These are phyloP conservation scores for Cladophialophora chaetospira DNA, from an alignment of 2,329 filamentous ascomycete genomes.

Conservation along the genomic window DNA sequence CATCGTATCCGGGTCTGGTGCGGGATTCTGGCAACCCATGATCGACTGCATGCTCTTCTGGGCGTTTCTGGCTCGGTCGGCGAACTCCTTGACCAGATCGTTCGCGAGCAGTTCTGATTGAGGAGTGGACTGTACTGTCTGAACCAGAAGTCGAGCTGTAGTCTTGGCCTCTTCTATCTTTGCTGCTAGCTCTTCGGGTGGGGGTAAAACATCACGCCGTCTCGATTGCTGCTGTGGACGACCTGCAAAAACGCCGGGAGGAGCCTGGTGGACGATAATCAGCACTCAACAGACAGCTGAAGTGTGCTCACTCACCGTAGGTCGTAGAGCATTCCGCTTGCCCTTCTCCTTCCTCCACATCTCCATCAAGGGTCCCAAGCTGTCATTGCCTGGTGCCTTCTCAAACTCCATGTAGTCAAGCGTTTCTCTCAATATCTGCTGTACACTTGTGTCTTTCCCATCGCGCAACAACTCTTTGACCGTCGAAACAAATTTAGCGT, in stretches of 20 bases:
- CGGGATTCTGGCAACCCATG: slow-evolving; percentile 75
- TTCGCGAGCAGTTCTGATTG: slow-evolving; percentile 73
- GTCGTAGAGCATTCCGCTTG: slow-evolving; percentile 52
- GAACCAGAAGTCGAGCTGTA: slow-evolving; percentile 86
- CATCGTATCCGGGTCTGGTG: slow-evolving; percentile 91
- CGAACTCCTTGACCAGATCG: slow-evolving; percentile 91
- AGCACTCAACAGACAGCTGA: slow-evolving; percentile 8
- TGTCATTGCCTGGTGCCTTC: slow-evolving; percentile 70
- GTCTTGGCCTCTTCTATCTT: slow-evolving; percentile 88
- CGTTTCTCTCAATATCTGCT: slow-evolving; percentile 85
- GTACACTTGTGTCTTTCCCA: slow-evolving; percentile 72
- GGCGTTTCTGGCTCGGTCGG: slow-evolving; percentile 79
- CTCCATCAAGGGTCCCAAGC: slow-evolving; percentile 67
- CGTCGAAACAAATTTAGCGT: slow-evolving; percentile 77
- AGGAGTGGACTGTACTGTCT: slow-evolving; percentile 85
- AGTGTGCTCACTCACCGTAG: slow-evolving; percentile 30
- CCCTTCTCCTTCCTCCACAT: slow-evolving; percentile 93
- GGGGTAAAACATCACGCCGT: slow-evolving; percentile 54
- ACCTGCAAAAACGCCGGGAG: not conserved
- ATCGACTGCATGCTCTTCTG: slow-evolving; percentile 81
- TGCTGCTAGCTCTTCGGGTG: slow-evolving; percentile 74
- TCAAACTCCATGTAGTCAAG: slow-evolving; percentile 74
- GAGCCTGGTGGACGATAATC: slow-evolving; percentile 31
- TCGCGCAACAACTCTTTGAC: slow-evolving; percentile 73
- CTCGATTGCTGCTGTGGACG: slow-evolving; percentile 43